Percentiles rank a stretch among this genome's conserved stretches.
phyloP scores from a whole-genome alignment of 306 rosid genomes.

The Trifolium fragiferum region DNA sequence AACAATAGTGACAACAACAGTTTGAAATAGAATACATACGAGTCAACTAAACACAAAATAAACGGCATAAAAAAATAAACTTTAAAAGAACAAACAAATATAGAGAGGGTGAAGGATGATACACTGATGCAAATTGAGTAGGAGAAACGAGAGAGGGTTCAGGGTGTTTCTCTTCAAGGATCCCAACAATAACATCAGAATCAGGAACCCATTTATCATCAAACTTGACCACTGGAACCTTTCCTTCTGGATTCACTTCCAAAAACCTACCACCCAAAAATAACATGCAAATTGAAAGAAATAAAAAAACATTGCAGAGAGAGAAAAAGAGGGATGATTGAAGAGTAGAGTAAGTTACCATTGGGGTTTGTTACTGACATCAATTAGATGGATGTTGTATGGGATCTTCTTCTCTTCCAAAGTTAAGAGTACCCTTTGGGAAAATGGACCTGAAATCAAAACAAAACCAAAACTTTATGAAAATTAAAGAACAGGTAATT shows the following conservation, averaged over 20 bases:
- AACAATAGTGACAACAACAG: neutral
- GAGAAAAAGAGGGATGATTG: neutral
- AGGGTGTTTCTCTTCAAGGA: constrained; percentile 75
- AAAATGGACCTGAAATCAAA: constrained; percentile 68
- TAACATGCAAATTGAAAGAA: neutral
- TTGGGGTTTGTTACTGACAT: constrained; percentile 67
- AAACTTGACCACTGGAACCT: constrained; percentile 75
- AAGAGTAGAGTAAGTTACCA: constrained; percentile 52
- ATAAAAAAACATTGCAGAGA: neutral
- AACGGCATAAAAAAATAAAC: neutral
- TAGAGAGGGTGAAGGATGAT: constrained; percentile 42
- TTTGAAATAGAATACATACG: neutral
- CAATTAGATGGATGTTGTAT: constrained; percentile 56
- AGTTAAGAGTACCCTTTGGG: constrained; percentile 78
- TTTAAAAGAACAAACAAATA: neutral
- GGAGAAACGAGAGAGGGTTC: constrained; percentile 69
- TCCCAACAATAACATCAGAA: constrained; percentile 80
- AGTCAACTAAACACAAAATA: neutral
- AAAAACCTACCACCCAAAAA: constrained; percentile 57
- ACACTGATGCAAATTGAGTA: constrained; percentile 75
- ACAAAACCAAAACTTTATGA: neutral
- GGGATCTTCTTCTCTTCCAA: constrained; percentile 86
- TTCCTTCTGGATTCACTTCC: constrained; percentile 80
- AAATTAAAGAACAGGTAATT: too few relatives aligned
- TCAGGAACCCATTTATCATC: constrained; percentile 90